These are phyloP conservation scores for Sarcomyxa edulis DNA, from an alignment of 768 basidiomycete genomes.

Conservation along the genomic window DNA sequence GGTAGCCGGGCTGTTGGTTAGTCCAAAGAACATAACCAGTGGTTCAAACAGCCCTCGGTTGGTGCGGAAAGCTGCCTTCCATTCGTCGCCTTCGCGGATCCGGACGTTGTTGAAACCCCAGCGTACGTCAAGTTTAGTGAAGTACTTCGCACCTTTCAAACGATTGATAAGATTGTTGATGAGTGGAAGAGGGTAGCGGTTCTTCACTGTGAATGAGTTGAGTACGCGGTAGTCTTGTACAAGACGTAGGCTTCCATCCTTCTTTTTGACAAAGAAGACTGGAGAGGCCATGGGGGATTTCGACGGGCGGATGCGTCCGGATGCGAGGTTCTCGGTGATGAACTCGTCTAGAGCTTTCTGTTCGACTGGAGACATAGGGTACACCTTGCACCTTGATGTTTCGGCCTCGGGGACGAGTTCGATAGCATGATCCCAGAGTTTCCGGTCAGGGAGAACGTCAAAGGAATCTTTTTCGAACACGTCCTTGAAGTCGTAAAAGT, in stretches of 20 bases:
- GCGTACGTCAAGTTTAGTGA: slow-evolving; percentile 32
- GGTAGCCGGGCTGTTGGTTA: slow-evolving; percentile 27
- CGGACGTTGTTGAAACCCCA: slow-evolving; percentile 26
- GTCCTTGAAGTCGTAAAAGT: too few species aligned
- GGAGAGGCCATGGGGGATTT: slow-evolving; percentile 18
- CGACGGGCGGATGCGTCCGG: slow-evolving; percentile 16
- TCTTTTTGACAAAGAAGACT: slow-evolving; percentile 22
- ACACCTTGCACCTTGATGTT: too few species aligned
- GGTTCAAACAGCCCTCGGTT: slow-evolving; percentile 29
- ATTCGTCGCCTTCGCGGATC: slow-evolving; percentile 26
- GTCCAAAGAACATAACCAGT: slow-evolving; percentile 31
- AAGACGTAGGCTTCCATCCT: slow-evolving; percentile 16
- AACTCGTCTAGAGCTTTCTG: slow-evolving; percentile 20
- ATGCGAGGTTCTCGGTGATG: slow-evolving; percentile 20
- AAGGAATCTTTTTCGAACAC: too few species aligned
- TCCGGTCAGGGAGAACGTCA: slow-evolving; percentile 20
- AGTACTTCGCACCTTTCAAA: slow-evolving; percentile 18
- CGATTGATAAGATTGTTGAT: slow-evolving; percentile 22
- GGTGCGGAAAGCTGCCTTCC: slow-evolving; percentile 39
- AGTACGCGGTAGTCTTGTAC: slow-evolving; percentile 28
- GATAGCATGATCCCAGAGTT: slow-evolving; percentile 30
- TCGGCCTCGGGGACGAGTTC: slow-evolving; percentile 21
- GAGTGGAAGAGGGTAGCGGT: slow-evolving; percentile 29
- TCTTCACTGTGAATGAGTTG: slow-evolving; percentile 28
- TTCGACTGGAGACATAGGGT: too few species aligned